phyloP scores from a whole-genome alignment of 768 basidiomycete species.

The Tulasnella sp. region DNA sequence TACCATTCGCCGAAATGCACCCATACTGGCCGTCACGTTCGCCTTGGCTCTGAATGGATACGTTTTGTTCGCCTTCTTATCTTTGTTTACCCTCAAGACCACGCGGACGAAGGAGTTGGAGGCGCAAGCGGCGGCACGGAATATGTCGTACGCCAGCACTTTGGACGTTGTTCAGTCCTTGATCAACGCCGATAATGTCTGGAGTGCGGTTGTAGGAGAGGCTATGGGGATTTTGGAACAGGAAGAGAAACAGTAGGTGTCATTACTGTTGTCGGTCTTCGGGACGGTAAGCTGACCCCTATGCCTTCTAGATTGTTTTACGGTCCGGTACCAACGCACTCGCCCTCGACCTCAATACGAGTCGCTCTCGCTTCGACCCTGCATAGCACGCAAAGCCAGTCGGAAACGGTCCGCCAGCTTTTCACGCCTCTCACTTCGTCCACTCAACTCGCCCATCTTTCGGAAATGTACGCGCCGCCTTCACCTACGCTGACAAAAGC shows the following conservation, averaged over 20 bases:
- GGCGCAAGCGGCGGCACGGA: neutral
- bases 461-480: slow-evolving; percentile 86
- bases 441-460: slow-evolving; percentile 65
- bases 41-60: slow-evolving; percentile 22
- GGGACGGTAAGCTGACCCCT: neutral
- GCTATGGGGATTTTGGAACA: slow-evolving; percentile 61
- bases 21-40: slow-evolving; percentile 12
- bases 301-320: slow-evolving; percentile 36
- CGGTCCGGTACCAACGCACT: slow-evolving; percentile 47
- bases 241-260: slow-evolving; percentile 61
- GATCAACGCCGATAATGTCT: slow-evolving; percentile 60
- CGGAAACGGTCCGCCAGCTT: slow-evolving; percentile 75
- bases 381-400: slow-evolving; percentile 71
- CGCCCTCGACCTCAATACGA: slow-evolving; percentile 57
- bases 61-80: neutral
- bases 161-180: slow-evolving; percentile 64
- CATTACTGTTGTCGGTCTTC: neutral
- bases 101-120: slow-evolving; percentile 16
- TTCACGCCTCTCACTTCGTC: slow-evolving; percentile 73
- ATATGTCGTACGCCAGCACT: slow-evolving; percentile 45
- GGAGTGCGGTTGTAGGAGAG: slow-evolving; percentile 73
- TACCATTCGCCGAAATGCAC: slow-evolving; percentile 15
- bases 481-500: slow-evolving; percentile 46
- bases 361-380: slow-evolving; percentile 69
- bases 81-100: slow-evolving; percentile 14